These are phyloP conservation scores for Leccinum subrobustum DNA, from an alignment of 1,284 basidiomycete species.

Conservation along the genomic window DNA sequence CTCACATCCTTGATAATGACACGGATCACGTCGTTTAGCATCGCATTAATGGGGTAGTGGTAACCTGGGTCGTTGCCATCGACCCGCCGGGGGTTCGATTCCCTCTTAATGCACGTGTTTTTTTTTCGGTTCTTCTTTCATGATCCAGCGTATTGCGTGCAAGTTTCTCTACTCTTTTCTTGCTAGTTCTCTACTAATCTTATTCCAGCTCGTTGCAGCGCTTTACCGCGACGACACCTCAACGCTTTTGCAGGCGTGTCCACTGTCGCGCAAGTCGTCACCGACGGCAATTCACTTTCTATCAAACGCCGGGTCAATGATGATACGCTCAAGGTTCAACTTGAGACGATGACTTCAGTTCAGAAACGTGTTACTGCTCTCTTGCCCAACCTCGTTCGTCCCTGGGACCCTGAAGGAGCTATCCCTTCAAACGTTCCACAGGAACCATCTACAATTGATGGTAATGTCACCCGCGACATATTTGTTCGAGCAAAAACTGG, in stretches of 20 bases:
- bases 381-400: constrained; percentile 56
- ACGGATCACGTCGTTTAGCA: constrained; percentile 9
- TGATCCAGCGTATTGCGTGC: background rate
- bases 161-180: constrained; percentile 8
- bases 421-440: background rate
- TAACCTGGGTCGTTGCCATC: constrained; percentile 41
- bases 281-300: too few relatives aligned
- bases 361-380: constrained; percentile 79
- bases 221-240: constrained; percentile 1
- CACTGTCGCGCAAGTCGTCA: background rate
- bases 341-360: constrained; percentile 80
- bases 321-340: constrained; percentile 63
- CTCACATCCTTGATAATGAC: too few relatives aligned
- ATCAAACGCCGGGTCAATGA: constrained; percentile 39
- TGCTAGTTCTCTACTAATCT: background rate
- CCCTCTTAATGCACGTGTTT: constrained; percentile 17
- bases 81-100: constrained; percentile 56
- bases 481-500: constrained; percentile 90
- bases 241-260: background rate
- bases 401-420: constrained; percentile 38
- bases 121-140: background rate
- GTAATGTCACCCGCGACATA: constrained; percentile 50
- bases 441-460: constrained; percentile 30
- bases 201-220: constrained; percentile 6
- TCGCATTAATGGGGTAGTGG: constrained; percentile 32